Conservation (phyloP, 1,284 basidiomycete species). For the Cronartium quercuum region DNA sequence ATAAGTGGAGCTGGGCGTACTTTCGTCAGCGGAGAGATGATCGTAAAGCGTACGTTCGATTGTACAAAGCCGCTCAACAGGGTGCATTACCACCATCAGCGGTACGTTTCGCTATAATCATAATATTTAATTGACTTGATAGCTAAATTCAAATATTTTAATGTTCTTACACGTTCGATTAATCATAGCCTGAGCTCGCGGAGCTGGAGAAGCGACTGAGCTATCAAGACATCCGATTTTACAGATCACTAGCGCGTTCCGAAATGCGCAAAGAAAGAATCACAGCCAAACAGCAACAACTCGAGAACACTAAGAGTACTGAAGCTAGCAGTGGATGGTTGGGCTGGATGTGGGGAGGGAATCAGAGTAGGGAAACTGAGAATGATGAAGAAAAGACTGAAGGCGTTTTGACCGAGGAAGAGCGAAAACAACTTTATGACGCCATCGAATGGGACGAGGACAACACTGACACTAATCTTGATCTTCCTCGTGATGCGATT, state of each 20-base stretch:
- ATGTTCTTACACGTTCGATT: neutral
- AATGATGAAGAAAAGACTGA: slow-evolving; percentile 52
- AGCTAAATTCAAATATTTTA: neutral
- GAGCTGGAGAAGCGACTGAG: slow-evolving; percentile 73
- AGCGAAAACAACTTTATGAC: slow-evolving; percentile 86
- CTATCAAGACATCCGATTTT: slow-evolving; percentile 96
- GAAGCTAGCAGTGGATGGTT: slow-evolving; percentile 60
- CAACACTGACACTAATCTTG: slow-evolving; percentile 58
- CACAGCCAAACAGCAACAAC: slow-evolving; percentile 54
- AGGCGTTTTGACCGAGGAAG: slow-evolving; percentile 78
- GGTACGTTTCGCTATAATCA: neutral
- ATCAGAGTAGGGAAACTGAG: slow-evolving; percentile 44
- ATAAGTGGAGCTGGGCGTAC: slow-evolving; percentile 87
- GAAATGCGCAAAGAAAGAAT: slow-evolving; percentile 73
- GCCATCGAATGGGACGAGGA: slow-evolving; percentile 85
- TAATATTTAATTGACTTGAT: neutral
- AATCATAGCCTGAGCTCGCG: slow-evolving; percentile 54
- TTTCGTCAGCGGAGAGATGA: slow-evolving; percentile 84
- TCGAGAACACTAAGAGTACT: slow-evolving; percentile 49
- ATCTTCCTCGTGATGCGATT: slow-evolving; percentile 73
- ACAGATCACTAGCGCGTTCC: slow-evolving; percentile 88
- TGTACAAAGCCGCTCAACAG: slow-evolving; percentile 61
- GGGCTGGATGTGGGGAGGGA: slow-evolving; percentile 72
- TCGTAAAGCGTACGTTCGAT: slow-evolving; percentile 68
- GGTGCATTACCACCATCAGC: neutral